These are phyloP conservation scores for Geotrichum aggregatum DNA, from an alignment of 1,139 yeast species.

Conservation along the genomic window DNA sequence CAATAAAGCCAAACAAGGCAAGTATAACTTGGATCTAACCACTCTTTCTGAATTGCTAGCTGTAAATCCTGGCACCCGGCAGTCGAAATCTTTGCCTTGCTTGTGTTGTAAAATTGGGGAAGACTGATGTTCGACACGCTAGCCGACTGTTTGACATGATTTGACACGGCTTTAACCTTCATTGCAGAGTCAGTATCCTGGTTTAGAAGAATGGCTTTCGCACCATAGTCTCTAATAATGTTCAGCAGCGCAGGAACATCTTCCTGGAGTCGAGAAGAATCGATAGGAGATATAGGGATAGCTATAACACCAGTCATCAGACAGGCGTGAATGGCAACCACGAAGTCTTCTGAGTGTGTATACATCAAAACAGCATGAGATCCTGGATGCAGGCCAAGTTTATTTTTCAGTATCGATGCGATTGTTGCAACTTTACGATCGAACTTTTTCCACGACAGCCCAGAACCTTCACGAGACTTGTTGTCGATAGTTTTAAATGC, in stretches of 20 bases:
- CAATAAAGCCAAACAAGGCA: constrained; percentile 65
- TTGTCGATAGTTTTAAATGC: constrained; percentile 65
- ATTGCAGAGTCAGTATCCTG: constrained; percentile 63
- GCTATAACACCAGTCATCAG: constrained; percentile 74
- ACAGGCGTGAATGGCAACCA: constrained; percentile 81
- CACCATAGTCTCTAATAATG: constrained; percentile 64
- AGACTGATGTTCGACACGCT: constrained; percentile 43
- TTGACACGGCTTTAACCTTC: constrained; percentile 65
- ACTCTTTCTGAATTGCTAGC: constrained; percentile 44
- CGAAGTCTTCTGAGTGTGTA: constrained; percentile 81
- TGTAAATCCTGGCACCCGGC: constrained; percentile 46
- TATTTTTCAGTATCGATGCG: constrained; percentile 53
- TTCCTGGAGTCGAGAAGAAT: constrained; percentile 63
- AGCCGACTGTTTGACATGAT: constrained; percentile 55
- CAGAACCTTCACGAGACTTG: constrained; percentile 46
- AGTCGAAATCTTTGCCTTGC: constrained; percentile 56
- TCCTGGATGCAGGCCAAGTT: constrained; percentile 55
- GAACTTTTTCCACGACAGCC: constrained; percentile 79
- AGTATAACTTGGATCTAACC: constrained; percentile 32
- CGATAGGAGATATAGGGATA: constrained; percentile 75
- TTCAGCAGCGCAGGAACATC: constrained; percentile 68
- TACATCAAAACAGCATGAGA: constrained; percentile 75
- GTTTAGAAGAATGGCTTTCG: constrained; percentile 70
- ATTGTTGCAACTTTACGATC: constrained; percentile 73
- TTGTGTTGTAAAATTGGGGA: constrained; percentile 62